Percentiles rank a stretch among this genome's conserved stretches.
Evolutionary conservation across 1,139 yeast genomes (phyloP).

Genomic region (Yamadazyma oceani): DNA sequence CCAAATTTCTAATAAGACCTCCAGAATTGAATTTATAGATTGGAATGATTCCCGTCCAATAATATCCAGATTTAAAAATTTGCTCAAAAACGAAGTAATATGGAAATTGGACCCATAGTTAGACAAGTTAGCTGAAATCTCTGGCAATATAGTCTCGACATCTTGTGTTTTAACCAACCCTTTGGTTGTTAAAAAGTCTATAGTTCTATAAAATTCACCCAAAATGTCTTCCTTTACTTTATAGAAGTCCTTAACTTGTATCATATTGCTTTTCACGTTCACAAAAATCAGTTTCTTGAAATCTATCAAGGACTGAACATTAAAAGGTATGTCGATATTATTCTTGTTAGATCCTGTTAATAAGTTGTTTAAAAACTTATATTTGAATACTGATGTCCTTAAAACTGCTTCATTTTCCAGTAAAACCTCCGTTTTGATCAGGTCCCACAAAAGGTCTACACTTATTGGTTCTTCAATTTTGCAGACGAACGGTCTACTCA

Average conservation of each 20-base stretch:
- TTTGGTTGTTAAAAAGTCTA: constrained; percentile 11
- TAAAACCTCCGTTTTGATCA: constrained; percentile 23
- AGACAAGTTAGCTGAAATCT: constrained; percentile 23
- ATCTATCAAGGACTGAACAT: constrained; percentile 11
- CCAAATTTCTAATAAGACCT: constrained; percentile 52
- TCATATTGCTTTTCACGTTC: constrained; percentile 21
- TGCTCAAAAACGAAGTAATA: constrained; percentile 20
- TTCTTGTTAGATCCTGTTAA: constrained; percentile 3
- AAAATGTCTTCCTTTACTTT: constrained; percentile 41
- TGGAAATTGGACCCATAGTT: constrained; percentile 27
- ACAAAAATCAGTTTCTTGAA: constrained; percentile 22
- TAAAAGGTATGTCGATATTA: constrained; percentile 5
- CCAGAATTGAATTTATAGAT: not conserved
- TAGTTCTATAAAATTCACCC: constrained; percentile 32
- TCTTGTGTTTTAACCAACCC: constrained; percentile 2
- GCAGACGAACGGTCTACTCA: constrained; percentile 4
- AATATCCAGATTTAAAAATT: constrained; percentile 9
- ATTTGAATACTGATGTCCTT: constrained; percentile 27
- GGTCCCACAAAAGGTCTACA: constrained; percentile 18
- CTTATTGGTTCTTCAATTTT: not conserved
- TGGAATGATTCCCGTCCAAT: constrained; percentile 1
- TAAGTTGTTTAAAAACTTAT: constrained; percentile 33
- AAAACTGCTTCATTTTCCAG: constrained; percentile 30
- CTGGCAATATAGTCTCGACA: constrained; percentile 9
- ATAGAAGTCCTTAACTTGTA: constrained; percentile 34